Percentiles rank a stretch among this genome's conserved stretches.
Evolutionary conservation across 441 rosid species (phyloP).

Genomic region (Erodium chrysanthum): DNA sequence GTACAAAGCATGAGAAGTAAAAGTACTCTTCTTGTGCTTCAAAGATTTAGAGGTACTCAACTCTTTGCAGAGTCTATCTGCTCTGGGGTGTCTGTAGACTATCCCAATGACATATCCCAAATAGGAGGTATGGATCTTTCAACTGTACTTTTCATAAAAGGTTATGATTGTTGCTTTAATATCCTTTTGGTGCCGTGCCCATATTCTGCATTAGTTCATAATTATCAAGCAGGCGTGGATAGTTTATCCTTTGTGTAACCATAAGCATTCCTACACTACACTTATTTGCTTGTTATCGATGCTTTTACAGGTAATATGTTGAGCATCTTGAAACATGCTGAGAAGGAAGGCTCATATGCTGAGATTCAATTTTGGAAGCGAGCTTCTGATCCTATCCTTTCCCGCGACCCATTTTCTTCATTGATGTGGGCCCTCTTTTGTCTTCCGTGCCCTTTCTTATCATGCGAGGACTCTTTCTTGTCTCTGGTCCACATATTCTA

Average conservation of each 20-base stretch:
- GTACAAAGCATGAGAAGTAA: slow-evolving; percentile 49
- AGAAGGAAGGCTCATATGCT: slow-evolving; percentile 36
- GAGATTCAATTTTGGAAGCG: slow-evolving; percentile 68
- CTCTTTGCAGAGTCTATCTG: slow-evolving; percentile 73
- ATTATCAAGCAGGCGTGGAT: not conserved
- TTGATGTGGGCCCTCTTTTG: slow-evolving; percentile 96
- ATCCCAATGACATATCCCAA: slow-evolving; percentile 26
- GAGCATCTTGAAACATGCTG: slow-evolving; percentile 37
- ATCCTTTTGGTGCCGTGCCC: not conserved
- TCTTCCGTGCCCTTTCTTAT: slow-evolving; percentile 80
- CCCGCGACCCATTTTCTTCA: slow-evolving; percentile 91
- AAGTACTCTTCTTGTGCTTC: slow-evolving; percentile 61
- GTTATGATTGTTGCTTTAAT: slow-evolving; percentile 5
- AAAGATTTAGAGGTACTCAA: slow-evolving; percentile 74
- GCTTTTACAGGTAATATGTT: slow-evolving; percentile 40
- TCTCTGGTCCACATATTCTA: slow-evolving; percentile 85
- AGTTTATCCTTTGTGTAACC: too few species aligned
- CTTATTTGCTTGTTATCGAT: slow-evolving; percentile 4
- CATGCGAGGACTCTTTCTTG: slow-evolving; percentile 65
- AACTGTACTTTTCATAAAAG: not conserved
- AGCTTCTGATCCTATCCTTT: slow-evolving; percentile 78
- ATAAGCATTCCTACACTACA: not conserved
- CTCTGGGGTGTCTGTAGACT: slow-evolving; percentile 40
- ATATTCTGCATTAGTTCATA: not conserved
- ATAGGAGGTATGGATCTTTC: slow-evolving; percentile 38